Conservation (phyloP, 1,284 basidiomycete genomes). For the Pseudomicrostroma phylloplanum region DNA sequence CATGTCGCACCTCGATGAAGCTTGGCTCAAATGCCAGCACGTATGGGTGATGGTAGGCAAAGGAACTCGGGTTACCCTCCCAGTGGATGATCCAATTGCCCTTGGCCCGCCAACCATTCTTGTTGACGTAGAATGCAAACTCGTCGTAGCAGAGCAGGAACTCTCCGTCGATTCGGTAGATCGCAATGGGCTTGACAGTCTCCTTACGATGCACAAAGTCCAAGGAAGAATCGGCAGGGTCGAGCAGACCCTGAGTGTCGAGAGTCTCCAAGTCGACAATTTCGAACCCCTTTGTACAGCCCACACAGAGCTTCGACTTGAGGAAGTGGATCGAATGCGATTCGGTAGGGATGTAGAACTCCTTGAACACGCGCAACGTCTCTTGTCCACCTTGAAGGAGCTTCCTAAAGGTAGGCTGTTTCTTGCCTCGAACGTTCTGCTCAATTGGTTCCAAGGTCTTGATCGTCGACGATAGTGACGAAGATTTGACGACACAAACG, state of each 20-base stretch:
- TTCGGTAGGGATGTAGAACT: conserved; percentile 98
- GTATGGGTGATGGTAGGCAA: conserved; percentile 93
- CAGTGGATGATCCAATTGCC: conserved; percentile 91
- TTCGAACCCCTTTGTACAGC: conserved; percentile 97
- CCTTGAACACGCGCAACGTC: conserved; percentile 81
- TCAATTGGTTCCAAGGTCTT: conserved; percentile 96
- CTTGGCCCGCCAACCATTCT: conserved; percentile 84
- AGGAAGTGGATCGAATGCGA: conserved; percentile 94
- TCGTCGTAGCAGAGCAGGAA: conserved; percentile 98
- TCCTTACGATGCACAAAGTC: conserved; percentile 90
- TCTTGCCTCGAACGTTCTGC: conserved; percentile 68
- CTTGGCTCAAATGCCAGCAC: conserved; percentile 93
- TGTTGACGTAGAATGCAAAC: conserved; percentile 98
- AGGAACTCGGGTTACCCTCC: conserved; percentile 89
- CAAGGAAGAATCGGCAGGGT: conserved; percentile 81
- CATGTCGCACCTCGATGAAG: conserved; percentile 93
- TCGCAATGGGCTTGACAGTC: conserved; percentile 85
- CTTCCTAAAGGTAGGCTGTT: conserved; percentile 79
- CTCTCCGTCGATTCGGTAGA: conserved; percentile 93
- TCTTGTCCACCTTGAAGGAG: conserved; percentile 90
- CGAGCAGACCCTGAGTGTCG: conserved; percentile 91
- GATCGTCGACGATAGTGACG: conserved; percentile 89
- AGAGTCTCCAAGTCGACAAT: conserved; percentile 96
- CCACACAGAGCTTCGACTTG: conserved; percentile 94
- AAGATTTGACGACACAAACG: conserved; percentile 95